Evolutionary conservation across 345 rosid species (phyloP).

Genomic region (Aquilaria sinensis): DNA sequence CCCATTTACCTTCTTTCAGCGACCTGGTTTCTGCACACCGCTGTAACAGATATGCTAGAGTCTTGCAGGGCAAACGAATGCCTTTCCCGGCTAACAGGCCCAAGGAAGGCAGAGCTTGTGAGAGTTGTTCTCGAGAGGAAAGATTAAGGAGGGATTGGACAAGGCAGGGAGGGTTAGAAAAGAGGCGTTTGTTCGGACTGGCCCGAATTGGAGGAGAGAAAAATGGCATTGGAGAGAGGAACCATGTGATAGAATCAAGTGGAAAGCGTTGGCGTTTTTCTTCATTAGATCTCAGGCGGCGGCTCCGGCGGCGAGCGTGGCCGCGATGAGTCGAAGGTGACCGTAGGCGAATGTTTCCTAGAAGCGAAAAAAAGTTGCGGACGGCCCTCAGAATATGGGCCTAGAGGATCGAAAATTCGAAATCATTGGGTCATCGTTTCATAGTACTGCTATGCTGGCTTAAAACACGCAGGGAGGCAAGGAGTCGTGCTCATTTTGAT

Average conservation of each 20-base stretch:
- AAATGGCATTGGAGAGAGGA: conserved; percentile 45
- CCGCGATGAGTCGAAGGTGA: neutral
- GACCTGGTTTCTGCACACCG: conserved; percentile 41
- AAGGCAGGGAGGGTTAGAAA: conserved; percentile 24
- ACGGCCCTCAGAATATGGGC: too few relatives aligned
- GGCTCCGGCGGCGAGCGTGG: conserved; percentile 18
- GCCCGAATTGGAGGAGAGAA: conserved; percentile 12
- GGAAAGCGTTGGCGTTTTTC: neutral
- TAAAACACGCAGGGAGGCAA: too few relatives aligned
- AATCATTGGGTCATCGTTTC: conserved; percentile 15
- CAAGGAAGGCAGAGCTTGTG: conserved; percentile 47
- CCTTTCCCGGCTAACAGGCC: conserved; percentile 41
- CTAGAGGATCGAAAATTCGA: conserved; percentile 11
- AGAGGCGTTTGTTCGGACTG: conserved; percentile 23
- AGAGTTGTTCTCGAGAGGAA: conserved; percentile 33
- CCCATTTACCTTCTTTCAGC: conserved; percentile 53
- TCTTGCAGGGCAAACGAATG: conserved; percentile 43
- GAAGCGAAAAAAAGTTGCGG: too few relatives aligned
- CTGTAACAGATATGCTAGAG: conserved; percentile 37
- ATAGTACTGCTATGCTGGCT: conserved; percentile 12
- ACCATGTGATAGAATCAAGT: conserved; percentile 22
- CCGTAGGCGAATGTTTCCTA: too few relatives aligned
- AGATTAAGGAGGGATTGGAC: conserved; percentile 28
- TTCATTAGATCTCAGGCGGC: conserved; percentile 10
- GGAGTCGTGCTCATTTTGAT: too few relatives aligned